Evolutionary conservation across 306 rosid species (phyloP).

Genomic region (Quercus glauca): DNA sequence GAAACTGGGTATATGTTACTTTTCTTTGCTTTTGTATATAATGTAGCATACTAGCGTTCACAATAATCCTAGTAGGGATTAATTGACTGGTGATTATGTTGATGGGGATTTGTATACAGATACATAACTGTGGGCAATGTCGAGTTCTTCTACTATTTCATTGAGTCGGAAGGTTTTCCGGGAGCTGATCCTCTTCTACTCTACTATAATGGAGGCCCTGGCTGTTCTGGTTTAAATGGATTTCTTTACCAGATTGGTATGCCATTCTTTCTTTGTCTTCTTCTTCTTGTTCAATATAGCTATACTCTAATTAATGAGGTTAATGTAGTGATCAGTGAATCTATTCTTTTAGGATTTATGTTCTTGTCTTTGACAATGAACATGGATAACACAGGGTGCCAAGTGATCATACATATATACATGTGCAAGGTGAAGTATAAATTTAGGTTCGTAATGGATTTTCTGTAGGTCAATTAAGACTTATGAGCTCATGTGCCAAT

Average conservation of each 20-base stretch:
- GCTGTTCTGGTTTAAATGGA: slow-evolving; percentile 21
- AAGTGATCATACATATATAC: too few species aligned
- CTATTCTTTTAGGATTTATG: not conserved
- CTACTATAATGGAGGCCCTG: slow-evolving; percentile 24
- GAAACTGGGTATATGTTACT: slow-evolving; percentile 12
- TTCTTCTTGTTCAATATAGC: not conserved
- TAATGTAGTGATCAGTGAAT: not conserved
- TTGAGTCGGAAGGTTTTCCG: slow-evolving; percentile 13
- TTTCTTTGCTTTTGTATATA: not conserved
- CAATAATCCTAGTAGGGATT: not conserved
- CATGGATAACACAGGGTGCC: too few species aligned
- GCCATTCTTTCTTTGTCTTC: not conserved
- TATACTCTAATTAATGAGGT: not conserved
- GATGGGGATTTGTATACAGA: not conserved
- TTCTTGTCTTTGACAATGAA: not conserved
- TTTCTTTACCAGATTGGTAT: slow-evolving; percentile 18
- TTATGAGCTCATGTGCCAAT: too few species aligned
- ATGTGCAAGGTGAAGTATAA: too few species aligned
- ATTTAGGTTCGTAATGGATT: too few species aligned
- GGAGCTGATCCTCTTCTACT: slow-evolving; percentile 17
- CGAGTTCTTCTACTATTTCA: slow-evolving; percentile 23
- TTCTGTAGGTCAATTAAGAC: too few species aligned
- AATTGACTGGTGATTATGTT: not conserved
- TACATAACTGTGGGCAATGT: slow-evolving; percentile 14
- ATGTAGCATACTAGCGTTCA: too few species aligned